Conservation (phyloP, 2,329 filamentous ascomycete species). For the Phoma sp. region DNA sequence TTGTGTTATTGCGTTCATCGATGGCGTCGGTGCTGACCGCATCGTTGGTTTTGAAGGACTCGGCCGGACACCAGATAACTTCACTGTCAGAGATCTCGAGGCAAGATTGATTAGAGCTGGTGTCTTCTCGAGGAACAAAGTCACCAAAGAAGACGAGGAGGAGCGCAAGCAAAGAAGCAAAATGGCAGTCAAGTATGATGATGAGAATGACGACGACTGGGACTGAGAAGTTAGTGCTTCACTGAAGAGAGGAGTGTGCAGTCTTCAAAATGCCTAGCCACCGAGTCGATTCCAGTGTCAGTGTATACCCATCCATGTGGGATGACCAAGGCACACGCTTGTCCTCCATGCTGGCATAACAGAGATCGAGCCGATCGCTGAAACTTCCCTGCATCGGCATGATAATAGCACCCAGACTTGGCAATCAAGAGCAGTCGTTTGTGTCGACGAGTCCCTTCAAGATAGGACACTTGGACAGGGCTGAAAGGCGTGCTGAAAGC, state of each 20-base stretch:
- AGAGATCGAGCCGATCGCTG: not conserved
- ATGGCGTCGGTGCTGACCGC: conserved; percentile 63
- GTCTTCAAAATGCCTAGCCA: not conserved
- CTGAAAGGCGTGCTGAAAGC: no score
- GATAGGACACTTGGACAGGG: not conserved
- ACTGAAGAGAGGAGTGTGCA: not conserved
- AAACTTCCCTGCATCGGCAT: not conserved
- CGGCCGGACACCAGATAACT: conserved; percentile 60
- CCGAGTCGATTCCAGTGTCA: not conserved
- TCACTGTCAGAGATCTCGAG: conserved; percentile 64
- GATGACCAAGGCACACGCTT: not conserved
- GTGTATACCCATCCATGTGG: not conserved
- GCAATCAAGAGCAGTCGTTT: not conserved
- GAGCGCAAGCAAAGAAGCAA: conserved; percentile 38
- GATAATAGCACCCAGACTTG: not conserved
- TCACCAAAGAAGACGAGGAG: conserved; percentile 54
- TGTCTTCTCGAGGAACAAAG: conserved; percentile 61
- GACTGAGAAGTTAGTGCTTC: conserved; percentile 42
- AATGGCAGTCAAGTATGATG: conserved; percentile 44
- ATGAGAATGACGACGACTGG: conserved; percentile 62
- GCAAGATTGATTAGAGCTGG: conserved; percentile 59
- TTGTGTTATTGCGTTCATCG: conserved; percentile 65
- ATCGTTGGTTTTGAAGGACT: conserved; percentile 68
- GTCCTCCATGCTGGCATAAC: not conserved
- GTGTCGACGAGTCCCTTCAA: not conserved